Evolutionary conservation across 2,329 filamentous ascomycete species (phyloP).

Genomic region (Clarireedia hainanense): DNA sequence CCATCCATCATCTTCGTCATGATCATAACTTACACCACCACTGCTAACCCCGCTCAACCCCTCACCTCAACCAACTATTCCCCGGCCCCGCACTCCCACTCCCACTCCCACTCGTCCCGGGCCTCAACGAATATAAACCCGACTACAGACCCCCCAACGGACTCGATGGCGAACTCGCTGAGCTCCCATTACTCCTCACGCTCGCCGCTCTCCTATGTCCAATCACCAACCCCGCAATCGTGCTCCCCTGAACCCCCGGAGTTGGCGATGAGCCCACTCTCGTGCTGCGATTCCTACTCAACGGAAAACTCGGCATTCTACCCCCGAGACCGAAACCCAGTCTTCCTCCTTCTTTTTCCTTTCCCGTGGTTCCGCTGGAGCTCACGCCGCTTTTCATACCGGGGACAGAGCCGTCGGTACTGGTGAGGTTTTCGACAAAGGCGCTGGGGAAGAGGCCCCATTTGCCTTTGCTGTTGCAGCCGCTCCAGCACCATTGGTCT

Average conservation of each 20-base stretch:
- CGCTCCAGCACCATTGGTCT: slow-evolving; percentile 29
- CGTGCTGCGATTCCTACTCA: slow-evolving; percentile 2
- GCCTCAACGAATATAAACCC: not conserved
- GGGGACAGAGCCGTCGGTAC: not conserved
- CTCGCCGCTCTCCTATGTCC: slow-evolving; percentile 5
- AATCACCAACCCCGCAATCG: slow-evolving; percentile 3
- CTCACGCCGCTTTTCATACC: not conserved
- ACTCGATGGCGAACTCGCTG: slow-evolving; percentile 1
- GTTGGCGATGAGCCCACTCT: not conserved
- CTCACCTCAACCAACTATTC: slow-evolving; percentile 46
- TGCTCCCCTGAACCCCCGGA: not conserved
- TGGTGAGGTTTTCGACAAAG: slow-evolving; percentile 22
- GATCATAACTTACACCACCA: not conserved
- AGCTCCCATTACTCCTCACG: slow-evolving; percentile 6
- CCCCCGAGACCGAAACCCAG: not conserved
- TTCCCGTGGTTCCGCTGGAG: not conserved
- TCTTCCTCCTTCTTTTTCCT: slow-evolving; percentile 10
- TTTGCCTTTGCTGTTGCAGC: slow-evolving; percentile 24
- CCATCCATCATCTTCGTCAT: no score
- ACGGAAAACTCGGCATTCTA: slow-evolving; percentile 1
- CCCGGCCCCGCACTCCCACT: slow-evolving; percentile 31
- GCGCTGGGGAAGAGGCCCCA: slow-evolving; percentile 26
- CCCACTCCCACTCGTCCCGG: slow-evolving; percentile 34
- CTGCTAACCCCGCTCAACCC: slow-evolving; percentile 34
- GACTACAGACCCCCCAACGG: not conserved